Evolutionary conservation across 331 rosid species (phyloP).

Genomic region (Phaseolus coccineus): DNA sequence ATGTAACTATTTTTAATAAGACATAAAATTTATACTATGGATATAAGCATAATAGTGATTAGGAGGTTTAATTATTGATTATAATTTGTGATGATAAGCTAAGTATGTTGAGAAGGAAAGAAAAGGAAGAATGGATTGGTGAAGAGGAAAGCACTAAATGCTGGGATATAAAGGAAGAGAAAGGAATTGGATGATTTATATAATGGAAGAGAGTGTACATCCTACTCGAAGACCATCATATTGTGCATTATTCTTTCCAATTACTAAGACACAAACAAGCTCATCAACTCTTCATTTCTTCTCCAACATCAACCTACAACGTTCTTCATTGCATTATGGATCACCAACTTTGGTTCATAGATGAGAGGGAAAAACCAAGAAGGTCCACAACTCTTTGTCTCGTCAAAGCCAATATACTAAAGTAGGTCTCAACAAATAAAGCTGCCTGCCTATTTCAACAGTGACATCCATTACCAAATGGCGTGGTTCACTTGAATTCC

Average conservation of each 20-base stretch:
- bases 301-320: constrained; percentile 42
- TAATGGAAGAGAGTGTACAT: constrained; percentile 69
- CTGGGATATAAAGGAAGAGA: constrained; percentile 40
- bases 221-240: constrained; percentile 67
- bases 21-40: too few species aligned
- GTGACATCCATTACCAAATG: constrained; percentile 50
- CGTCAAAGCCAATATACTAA: constrained; percentile 39
- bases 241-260: constrained; percentile 48
- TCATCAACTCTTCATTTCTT: constrained; percentile 32
- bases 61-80: neutral
- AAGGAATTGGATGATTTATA: constrained; percentile 50
- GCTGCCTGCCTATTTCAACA: constrained; percentile 6
- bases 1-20: too few species aligned
- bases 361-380: constrained; percentile 1
- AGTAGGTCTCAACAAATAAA: constrained; percentile 24
- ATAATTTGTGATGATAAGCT: neutral
- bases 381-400: constrained; percentile 53
- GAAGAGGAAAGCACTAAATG: constrained; percentile 74
- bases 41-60: neutral
- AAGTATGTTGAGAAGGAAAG: constrained; percentile 6
- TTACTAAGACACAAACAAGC: constrained; percentile 23
- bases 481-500: constrained; percentile 48
- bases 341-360: constrained; percentile 20
- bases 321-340: constrained; percentile 19
- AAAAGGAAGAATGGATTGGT: constrained; percentile 61